Evolutionary conservation across 2,329 filamentous ascomycete genomes (phyloP), one percentile per base, ranked within the genome.

Genomic region (Epichloe coenophiala): DNA sequence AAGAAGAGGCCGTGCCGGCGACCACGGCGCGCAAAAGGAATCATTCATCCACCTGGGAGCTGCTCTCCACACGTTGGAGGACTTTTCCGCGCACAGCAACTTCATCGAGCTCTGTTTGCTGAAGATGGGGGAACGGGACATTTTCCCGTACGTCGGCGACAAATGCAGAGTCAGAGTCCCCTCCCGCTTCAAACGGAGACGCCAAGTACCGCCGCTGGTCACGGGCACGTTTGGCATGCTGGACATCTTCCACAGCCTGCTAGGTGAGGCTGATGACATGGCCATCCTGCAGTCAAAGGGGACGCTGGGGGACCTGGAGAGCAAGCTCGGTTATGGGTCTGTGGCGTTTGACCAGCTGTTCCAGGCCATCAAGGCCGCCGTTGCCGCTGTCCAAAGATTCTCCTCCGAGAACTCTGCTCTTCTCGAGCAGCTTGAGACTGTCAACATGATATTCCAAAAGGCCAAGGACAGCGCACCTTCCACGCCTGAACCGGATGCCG

Each of bases 21-120:
- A 88, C 60, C 50, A 56, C 39, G 41, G 33, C 19, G 55, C 56
- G 3, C 72, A 88, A 19, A 77, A 77, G 57, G 84, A 88, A 63
- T 84, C 84, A 5, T 69, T 88, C 54, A 73, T 84, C 45, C 84
- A 80, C 55, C 71, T 88, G 1, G 84, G 84, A 1, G 83, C 86
- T 61, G 78, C 81, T 2, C 71, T 87, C 23, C 84, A 88, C 64
- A 85, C 81, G 23, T 74, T 88, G 56, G 84, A 87, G 75, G 75
- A 88, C 58, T 61, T 64, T 17, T 58, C 61, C 1, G 84, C 84
- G 1, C 84, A 88, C 63, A 86, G 82, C 57, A 89, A 88, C 63
- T 89, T 88, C 64, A 80, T 79, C 54, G 85, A 89, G 61, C 73
- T 89, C 41, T 81, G 76, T 8, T 70, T 89, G 41, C 74, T 81